Evolutionary conservation across 139 green algal genomes (phyloP), one percentile per base, ranked within the genome.

Genomic region (Bryopsis sp.): DNA sequence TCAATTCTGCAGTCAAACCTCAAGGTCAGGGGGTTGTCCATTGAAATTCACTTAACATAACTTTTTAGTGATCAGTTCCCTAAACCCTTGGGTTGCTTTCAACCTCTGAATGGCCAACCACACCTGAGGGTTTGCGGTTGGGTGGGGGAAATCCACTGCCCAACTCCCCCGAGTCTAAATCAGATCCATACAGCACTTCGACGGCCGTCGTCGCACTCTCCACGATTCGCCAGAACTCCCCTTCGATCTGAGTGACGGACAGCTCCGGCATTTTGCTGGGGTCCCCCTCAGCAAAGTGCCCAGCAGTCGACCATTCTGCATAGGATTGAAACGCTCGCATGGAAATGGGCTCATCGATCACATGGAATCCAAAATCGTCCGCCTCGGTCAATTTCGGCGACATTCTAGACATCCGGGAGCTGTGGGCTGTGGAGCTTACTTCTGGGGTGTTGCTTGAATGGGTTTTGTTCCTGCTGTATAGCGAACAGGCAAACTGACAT

Each of bases 151-250:
- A 89, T 7, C 82, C 84, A 32, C 58, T 76, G 34, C 80, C 82
- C 72, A 87, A 74, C 48, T 78, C 72, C 5, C 78, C 79, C 19
- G 70, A 82, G 69, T 93, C 86, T 61, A 93, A 71, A 48, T 92
- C 86, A 50, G 61, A 69, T 38, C 86, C 86, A 48, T 93, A 93
- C 54, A 90, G 71, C 2, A 71, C 72, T 62, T 90, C 82, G 37
- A 90, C 64, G 8, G 74, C 71, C 50, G 78, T 64, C 48, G 78
- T 76, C 0, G 78, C 68, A 11, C 29, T 15, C 68, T 93, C 86
- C 61, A 93, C 86, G 26, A 93, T 81, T 24, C 82, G 73, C 87
- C 87, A 93, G 60, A 92, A 93, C 69, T 92, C 87, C 2, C 63
- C 78, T 77, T 93, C 87, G n/a, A 90, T 76, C 54, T 90, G 70